phyloP scores from a whole-genome alignment of 345 rosid species.

The Corchorus capsularis region DNA sequence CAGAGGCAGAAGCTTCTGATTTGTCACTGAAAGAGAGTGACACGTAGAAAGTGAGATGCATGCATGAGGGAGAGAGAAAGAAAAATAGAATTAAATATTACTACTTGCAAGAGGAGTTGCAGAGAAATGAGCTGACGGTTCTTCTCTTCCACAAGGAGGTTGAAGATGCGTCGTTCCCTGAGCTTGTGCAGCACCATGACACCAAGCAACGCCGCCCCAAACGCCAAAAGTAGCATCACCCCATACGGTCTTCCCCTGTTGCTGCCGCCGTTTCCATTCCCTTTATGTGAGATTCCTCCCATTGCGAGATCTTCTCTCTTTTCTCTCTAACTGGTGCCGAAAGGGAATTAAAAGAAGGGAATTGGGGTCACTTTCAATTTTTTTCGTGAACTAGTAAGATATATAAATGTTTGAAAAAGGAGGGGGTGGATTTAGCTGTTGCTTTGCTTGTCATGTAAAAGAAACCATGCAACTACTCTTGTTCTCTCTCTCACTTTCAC shows the following conservation, averaged over 20 bases:
- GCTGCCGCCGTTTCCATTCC: conserved; percentile 27
- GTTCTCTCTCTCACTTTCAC: background rate
- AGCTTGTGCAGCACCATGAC: conserved; percentile 57
- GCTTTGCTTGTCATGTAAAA: conserved; percentile 49
- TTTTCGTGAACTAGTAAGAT: background rate
- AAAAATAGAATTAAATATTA: conserved; percentile 12
- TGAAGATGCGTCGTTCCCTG: conserved; percentile 55
- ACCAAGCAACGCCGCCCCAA: conserved; percentile 58
- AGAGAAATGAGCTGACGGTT: conserved; percentile 45
- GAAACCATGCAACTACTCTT: conserved; percentile 27
- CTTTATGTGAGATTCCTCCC: conserved; percentile 38
- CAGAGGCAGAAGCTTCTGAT: conserved; percentile 5
- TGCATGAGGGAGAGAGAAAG: conserved; percentile 7
- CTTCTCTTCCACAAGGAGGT: conserved; percentile 51
- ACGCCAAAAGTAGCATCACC: conserved; percentile 53
- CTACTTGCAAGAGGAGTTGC: conserved; percentile 62
- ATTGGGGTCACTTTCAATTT: background rate
- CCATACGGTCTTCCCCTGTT: conserved; percentile 46
- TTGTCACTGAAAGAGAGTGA: conserved; percentile 24
- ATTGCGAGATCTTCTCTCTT: conserved; percentile 26
- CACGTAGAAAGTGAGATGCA: conserved; percentile 20
- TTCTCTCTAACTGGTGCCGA: background rate
- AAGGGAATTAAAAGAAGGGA: background rate
- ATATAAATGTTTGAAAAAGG: background rate
- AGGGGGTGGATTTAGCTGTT: background rate